Evolutionary conservation across 2,329 filamentous ascomycete genomes (phyloP).

Genomic region (Stagonosporopsis tanaceti): DNA sequence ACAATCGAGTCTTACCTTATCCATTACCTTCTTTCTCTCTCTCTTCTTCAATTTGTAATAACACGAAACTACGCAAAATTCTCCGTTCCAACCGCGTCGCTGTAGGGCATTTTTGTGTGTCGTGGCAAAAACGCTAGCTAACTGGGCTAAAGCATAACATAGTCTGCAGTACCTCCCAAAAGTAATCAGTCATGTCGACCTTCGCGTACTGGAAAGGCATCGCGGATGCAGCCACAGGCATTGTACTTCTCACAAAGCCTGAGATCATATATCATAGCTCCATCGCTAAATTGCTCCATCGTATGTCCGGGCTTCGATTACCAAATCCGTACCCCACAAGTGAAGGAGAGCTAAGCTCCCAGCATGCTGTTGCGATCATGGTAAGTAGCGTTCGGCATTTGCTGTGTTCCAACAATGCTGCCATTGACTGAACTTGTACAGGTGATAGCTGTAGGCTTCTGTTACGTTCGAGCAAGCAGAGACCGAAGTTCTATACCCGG

Average conservation of each 20-base stretch:
- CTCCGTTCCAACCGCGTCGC: too few relatives aligned
- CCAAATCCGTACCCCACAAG: conserved; percentile 24
- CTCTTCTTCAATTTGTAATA: too few relatives aligned
- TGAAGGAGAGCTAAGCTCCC: conserved; percentile 15
- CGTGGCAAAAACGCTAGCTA: too few relatives aligned
- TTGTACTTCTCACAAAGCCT: conserved; percentile 25
- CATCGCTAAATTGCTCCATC: conserved; percentile 15
- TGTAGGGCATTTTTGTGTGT: too few relatives aligned
- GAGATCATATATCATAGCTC: conserved; percentile 29
- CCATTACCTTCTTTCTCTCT: too few relatives aligned
- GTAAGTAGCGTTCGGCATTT: background rate
- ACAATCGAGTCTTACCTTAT: too few relatives aligned
- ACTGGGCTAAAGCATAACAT: too few relatives aligned
- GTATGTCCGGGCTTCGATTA: conserved; percentile 17
- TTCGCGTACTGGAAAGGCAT: conserved; percentile 29
- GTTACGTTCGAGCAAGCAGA: conserved; percentile 22
- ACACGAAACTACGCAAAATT: too few relatives aligned
- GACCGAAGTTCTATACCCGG: conserved; percentile 15
- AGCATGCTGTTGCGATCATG: conserved; percentile 30
- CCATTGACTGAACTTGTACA: background rate
- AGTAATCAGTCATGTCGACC: conserved; percentile 14
- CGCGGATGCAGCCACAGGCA: conserved; percentile 24
- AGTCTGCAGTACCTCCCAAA: background rate
- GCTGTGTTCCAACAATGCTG: background rate
- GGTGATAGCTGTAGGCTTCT: conserved; percentile 25